phyloP scores from a whole-genome alignment of 2,329 filamentous ascomycete genomes.

The Cercospora canescens region DNA sequence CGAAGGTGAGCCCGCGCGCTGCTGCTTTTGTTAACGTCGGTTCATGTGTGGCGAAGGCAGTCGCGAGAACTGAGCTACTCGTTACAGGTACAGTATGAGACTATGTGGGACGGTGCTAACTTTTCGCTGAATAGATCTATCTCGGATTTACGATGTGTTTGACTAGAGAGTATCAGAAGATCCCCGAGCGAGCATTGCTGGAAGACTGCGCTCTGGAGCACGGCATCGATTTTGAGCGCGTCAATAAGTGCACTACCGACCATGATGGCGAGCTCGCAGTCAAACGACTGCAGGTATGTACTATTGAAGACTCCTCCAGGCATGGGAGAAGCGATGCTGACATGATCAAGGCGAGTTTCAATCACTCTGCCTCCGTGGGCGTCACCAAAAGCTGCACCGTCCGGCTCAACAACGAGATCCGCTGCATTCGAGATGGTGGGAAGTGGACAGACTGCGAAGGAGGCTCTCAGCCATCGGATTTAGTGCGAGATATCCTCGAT shows the following conservation, averaged over 20 bases:
- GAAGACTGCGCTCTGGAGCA: constrained; percentile 89
- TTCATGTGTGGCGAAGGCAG: not conserved
- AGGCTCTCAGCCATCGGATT: constrained; percentile 66
- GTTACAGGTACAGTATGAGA: too few species aligned
- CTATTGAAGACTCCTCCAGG: not conserved
- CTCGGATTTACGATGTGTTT: constrained; percentile 95
- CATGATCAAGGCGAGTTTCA: constrained; percentile 60
- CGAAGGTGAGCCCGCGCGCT: constrained; percentile 58
- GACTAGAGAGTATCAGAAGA: constrained; percentile 69
- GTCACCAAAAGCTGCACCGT: constrained; percentile 51
- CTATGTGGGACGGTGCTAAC: not conserved
- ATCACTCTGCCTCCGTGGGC: constrained; percentile 56
- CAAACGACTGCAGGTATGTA: constrained; percentile 33
- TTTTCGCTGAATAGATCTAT: constrained; percentile 44
- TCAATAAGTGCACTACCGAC: constrained; percentile 79
- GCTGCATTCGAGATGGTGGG: constrained; percentile 80
- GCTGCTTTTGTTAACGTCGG: not conserved
- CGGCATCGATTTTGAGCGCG: constrained; percentile 75
- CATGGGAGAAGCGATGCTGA: not conserved
- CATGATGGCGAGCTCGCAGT: constrained; percentile 74
- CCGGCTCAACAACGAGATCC: constrained; percentile 71
- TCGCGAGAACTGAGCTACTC: too few species aligned
- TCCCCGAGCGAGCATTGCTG: constrained; percentile 76
- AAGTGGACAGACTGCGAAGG: constrained; percentile 77
- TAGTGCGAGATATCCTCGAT: constrained; percentile 67